A percentile compares a stretch with the other conserved stretches of the same genome.
These are phyloP conservation scores for Mortierella antarctica DNA, from an alignment of 192 early-diverging fungal species.

Conservation along the genomic window DNA sequence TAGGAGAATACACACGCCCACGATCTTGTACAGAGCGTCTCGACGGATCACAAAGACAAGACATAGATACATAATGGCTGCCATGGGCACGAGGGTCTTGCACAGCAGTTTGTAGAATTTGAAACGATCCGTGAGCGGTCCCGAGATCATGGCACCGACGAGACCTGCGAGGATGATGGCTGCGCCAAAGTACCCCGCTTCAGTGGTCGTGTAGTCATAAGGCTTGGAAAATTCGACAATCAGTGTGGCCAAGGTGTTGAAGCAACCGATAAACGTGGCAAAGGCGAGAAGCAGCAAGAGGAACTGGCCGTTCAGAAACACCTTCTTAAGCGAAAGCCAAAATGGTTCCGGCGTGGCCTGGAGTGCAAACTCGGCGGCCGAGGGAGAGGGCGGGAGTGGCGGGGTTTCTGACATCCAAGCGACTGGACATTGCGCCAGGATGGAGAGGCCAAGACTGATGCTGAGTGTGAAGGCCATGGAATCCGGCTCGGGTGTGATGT, in stretches of 20 bases:
- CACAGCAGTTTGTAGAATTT: conserved; percentile 59
- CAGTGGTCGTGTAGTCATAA: conserved; percentile 50
- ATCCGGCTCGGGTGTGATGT: conserved; percentile 25
- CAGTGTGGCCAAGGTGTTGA: conserved; percentile 48
- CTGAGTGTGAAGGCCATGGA: conserved; percentile 15
- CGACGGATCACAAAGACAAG: conserved; percentile 46
- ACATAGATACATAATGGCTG: conserved; percentile 36
- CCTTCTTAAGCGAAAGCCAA: conserved; percentile 33
- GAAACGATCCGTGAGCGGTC: conserved; percentile 59
- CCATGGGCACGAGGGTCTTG: conserved; percentile 51
- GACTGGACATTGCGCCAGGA: conserved; percentile 6
- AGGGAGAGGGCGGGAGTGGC: conserved; percentile 54
- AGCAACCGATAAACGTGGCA: conserved; percentile 42
- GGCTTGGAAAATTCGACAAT: conserved; percentile 55
- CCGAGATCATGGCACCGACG: conserved; percentile 57
- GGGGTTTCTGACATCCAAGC: too few species aligned
- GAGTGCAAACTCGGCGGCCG: conserved; percentile 29
- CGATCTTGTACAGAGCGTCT: conserved; percentile 10
- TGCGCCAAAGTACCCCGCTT: conserved; percentile 63
- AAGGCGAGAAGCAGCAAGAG: conserved; percentile 18
- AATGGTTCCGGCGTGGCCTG: conserved; percentile 24
- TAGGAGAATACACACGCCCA: conserved; percentile 11
- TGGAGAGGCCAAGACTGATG: conserved; percentile 46
- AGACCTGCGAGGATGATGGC: conserved; percentile 64
- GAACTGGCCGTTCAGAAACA: conserved; percentile 18